Evolutionary conservation across 2,329 filamentous ascomycete genomes (phyloP), one percentile per base, ranked within the genome.

Genomic region (Parasarocladium wereldwijsianum): DNA sequence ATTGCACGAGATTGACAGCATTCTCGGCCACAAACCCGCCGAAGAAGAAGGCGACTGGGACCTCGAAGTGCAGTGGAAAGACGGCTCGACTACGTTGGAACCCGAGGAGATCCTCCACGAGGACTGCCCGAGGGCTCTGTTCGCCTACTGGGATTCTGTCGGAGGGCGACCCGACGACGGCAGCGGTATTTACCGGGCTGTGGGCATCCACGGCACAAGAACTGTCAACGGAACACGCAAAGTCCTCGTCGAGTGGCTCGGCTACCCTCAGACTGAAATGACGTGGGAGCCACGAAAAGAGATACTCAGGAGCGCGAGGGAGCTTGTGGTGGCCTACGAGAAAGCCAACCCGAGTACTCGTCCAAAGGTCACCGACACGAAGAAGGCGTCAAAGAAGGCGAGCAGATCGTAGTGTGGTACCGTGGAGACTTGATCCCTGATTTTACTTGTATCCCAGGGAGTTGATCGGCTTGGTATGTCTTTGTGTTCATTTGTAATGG

Each of bases 241-340:
- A 13, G 35, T 54, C 17, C 34, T 44, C 7, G 50, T 56, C 2
- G 52, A 55, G 34, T 56, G 52, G 52, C 33, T 53, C 4, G 52
- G 52, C 8, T 55, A 45, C 23, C 40, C 40, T 3, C 32, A 39
- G 7, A 29, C 36, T 8, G 46, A 52, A 1, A 40, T 34, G 4
- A 44, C 46, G 3, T 56, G 52, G 52, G 40, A 50, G 34, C 34
- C 43, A 2, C 36, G 40, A 5, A 26, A 27, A 2, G 34, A 27
- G 4, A 38, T 55, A 0, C 36, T 47, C 22, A 36, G 44, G 32
- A 41, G 44, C 3, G 49, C 47, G 5, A 39, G 41, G 3, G 35
- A 37, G 6, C 26, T 47, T 3, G 38, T 51, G 11, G 40, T 41
- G 0, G 40, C 42, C 6, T 55, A 55, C 26, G n/a, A n/a, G n/a